Base-by-base conservation (phyloP, 495 filamentous ascomycete genomes). In the Hypoxylon lienhwacheense region DNA sequence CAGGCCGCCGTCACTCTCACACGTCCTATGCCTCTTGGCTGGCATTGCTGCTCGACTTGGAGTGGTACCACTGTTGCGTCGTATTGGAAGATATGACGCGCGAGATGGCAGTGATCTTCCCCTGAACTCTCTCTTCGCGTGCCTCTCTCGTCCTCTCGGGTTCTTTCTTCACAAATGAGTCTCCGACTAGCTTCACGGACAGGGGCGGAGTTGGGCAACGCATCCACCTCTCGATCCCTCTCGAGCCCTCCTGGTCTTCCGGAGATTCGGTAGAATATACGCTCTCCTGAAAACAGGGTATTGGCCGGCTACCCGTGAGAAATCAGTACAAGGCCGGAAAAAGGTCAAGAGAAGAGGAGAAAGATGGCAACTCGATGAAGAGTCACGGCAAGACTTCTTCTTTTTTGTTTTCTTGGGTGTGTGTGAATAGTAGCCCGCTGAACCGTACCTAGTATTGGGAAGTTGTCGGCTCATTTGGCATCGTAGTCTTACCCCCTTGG, bases 191-290 rank as follows among this genome's bases (percentile, higher is more conserved):
- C 21, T 45, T 46, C 8, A 3, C 14, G 5, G 56, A 60, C 40
- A 60, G 28, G 3, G 49, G 49, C 7, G 56, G 56, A 19, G 56
- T 60, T 16, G 56, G 56, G 20, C 56, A 60, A 24, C 49, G 56
- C 56, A 60, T 60, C 49, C 56, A 60, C 44, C 44, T 25, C 19
- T 60, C 49, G 20, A 60, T 54, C 5, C 49, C 56, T 46, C 34
- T 39, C 1, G 43, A 49, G 35, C 49, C 49, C n/a, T 50, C 49
- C 39, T 59, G 55, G 17, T 59, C 49, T 47, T 59, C 55, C 10
- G 37, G 42, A 31, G 44, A 48, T 7, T 32, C 44, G 33, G 37
- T 33, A 12, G 56, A 60, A 48, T 60, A 60, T 33, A 60, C 43
- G 45, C 56, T 54, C 48, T 60, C 56, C 49, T 60, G 44, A 37